Conservation (phyloP, 495 filamentous ascomycete genomes). For the Hypoxylon fragiforme region DNA sequence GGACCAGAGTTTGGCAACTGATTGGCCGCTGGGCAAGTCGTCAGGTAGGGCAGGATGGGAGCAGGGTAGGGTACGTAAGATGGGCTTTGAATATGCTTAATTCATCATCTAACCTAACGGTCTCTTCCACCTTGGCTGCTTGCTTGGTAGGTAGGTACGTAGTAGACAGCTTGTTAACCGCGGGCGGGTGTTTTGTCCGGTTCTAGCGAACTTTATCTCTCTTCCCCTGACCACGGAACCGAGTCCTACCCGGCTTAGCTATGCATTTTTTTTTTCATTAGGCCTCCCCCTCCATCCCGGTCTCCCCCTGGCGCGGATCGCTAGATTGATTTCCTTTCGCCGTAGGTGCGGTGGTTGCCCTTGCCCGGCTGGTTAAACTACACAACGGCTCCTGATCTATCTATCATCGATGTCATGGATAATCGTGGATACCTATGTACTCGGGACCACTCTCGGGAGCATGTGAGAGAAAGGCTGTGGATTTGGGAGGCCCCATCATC, state of each 20-base stretch:
- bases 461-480: conserved; percentile 28
- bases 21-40: conserved; percentile 8
- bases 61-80: not conserved
- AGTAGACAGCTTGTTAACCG: too few species aligned
- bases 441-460: conserved; percentile 21
- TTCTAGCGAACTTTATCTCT: conserved; percentile 8
- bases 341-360: conserved; percentile 1
- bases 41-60: too few species aligned
- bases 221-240: too few species aligned
- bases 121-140: too few species aligned
- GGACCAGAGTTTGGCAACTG: conserved; percentile 13
- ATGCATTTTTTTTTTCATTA: too few species aligned
- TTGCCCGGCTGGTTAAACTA: not conserved
- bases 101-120: conserved; percentile 17
- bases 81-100: conserved; percentile 20
- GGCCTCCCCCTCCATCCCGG: conserved; percentile 7
- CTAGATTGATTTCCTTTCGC: not conserved
- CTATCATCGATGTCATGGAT: too few species aligned
- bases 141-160: too few species aligned
- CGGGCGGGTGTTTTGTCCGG: conserved; percentile 12
- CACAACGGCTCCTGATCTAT: too few species aligned
- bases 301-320: conserved; percentile 19
- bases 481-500: not conserved
- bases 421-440: too few species aligned
- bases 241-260: too few species aligned